Conservation (phyloP, 169 alveolate species). For the Neospora caninum region DNA sequence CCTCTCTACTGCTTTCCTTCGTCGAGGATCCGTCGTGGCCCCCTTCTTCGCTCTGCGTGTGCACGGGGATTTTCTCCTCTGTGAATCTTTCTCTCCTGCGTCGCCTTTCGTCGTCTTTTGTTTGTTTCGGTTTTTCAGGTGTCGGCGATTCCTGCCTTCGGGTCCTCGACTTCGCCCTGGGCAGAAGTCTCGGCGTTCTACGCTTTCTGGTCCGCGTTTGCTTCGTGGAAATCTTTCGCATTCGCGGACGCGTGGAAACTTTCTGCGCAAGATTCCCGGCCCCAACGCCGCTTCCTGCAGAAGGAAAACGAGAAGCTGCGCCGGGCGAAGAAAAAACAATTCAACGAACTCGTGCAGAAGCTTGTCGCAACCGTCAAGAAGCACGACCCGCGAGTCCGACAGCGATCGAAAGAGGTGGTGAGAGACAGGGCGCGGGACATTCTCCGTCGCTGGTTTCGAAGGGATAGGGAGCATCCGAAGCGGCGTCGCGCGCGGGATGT, state of each 20-base stretch:
- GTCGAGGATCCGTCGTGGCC: no score
- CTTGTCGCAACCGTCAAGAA: slow-evolving; percentile 57
- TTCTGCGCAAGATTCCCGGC: background rate
- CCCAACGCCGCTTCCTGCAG: background rate
- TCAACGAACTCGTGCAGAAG: slow-evolving; percentile 50
- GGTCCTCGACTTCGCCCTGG: slow-evolving; percentile 14
- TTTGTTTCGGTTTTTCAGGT: background rate
- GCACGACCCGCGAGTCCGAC: slow-evolving; percentile 63
- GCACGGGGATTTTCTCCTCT: no score
- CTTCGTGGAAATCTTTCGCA: slow-evolving; percentile 10
- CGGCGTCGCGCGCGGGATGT: no score
- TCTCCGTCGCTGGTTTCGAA: no score
- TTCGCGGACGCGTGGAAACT: slow-evolving; percentile 20
- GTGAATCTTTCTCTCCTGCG: no score
- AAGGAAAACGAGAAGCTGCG: slow-evolving; percentile 58
- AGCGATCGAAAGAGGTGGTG: slow-evolving; percentile 5
- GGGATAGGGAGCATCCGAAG: no score
- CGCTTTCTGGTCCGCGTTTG: slow-evolving; percentile 47
- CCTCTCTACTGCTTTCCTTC: no score
- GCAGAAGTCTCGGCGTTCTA: slow-evolving; percentile 46
- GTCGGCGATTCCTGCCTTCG: slow-evolving; percentile 34
- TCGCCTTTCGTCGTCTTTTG: no score
- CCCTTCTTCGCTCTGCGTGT: no score
- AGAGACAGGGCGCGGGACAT: background rate
- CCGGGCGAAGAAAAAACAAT: slow-evolving; percentile 62